phyloP scores from a whole-genome alignment of 2,329 filamentous ascomycete genomes.

The Davidsoniella virescens region DNA sequence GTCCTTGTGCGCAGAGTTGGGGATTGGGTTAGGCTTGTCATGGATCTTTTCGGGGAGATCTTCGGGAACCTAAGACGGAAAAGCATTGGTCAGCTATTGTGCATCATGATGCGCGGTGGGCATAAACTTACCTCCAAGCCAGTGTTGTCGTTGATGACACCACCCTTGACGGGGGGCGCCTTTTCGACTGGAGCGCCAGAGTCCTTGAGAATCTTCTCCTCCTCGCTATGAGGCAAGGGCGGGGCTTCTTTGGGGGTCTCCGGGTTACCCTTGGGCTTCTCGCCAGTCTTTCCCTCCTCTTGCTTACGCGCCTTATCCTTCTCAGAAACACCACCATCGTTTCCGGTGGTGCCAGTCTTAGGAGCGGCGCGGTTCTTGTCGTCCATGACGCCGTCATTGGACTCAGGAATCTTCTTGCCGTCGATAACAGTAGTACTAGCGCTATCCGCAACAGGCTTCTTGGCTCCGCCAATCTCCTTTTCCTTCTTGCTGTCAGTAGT shows the following conservation, averaged over 20 bases:
- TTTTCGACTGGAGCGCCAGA: constrained; percentile 21
- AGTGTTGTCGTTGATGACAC: constrained; percentile 16
- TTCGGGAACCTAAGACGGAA: constrained; percentile 50
- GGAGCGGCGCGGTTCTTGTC: constrained; percentile 61
- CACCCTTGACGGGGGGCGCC: constrained; percentile 11
- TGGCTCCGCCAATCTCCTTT: constrained; percentile 17
- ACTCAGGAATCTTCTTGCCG: constrained; percentile 44
- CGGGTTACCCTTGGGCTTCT: constrained; percentile 56
- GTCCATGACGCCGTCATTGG: constrained; percentile 79
- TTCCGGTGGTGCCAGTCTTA: constrained; percentile 75
- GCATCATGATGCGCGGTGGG: too few relatives aligned
- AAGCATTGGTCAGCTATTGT: too few relatives aligned
- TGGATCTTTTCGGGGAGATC: constrained; percentile 67
- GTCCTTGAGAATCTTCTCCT: constrained; percentile 42
- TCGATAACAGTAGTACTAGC: constrained; percentile 37
- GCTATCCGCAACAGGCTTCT: constrained; percentile 23
- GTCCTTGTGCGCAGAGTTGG: constrained; percentile 47
- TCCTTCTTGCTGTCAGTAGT: constrained; percentile 24
- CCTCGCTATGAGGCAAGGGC: constrained; percentile 64
- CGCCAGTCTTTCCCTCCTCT: constrained; percentile 48
- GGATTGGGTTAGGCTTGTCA: constrained; percentile 55
- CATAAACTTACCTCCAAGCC: constrained; percentile 41
- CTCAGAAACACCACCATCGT: constrained; percentile 74
- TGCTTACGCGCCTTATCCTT: constrained; percentile 63
- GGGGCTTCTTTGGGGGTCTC: constrained; percentile 74